phyloP scores from a whole-genome alignment of 225 moss, liverwort and hornwort species.

The Pseudoscleropodium purum region DNA sequence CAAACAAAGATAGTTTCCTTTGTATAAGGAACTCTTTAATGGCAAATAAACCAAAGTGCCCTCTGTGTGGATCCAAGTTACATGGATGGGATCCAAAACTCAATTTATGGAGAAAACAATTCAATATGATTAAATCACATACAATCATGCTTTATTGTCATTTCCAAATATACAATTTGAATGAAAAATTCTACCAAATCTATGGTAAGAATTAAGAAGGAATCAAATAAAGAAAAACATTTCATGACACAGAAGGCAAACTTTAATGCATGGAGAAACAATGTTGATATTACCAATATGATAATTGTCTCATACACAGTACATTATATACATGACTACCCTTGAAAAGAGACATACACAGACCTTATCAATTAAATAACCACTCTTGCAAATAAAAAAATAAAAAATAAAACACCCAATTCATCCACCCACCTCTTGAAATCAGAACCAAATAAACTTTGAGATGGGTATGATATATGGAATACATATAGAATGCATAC shows the following conservation, averaged over 20 bases:
- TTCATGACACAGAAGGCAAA: not conserved
- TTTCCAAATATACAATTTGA: not conserved
- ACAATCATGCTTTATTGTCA: not conserved
- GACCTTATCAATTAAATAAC: not conserved
- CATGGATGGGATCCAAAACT: not conserved
- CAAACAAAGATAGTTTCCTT: not conserved
- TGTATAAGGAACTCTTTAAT: not conserved
- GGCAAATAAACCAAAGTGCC: not conserved
- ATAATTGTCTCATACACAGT: not conserved
- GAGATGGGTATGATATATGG: fast-evolving
- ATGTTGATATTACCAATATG: not conserved
- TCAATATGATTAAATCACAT: not conserved
- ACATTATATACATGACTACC: not conserved
- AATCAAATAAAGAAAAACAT: not conserved
- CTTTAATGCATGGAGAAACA: not conserved
- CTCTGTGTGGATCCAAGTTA: not conserved
- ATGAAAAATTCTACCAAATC: not conserved
- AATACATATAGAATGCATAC: not conserved
- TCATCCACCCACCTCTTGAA: fast-evolving
- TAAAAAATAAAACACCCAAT: not conserved
- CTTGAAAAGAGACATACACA: fast-evolving
- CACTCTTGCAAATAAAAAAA: fast-evolving
- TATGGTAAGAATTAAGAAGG: not conserved
- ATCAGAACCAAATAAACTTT: not conserved
- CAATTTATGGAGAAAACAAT: not conserved